Conservation (phyloP, 306 rosid species). For the Citrullus mucosospermus region DNA sequence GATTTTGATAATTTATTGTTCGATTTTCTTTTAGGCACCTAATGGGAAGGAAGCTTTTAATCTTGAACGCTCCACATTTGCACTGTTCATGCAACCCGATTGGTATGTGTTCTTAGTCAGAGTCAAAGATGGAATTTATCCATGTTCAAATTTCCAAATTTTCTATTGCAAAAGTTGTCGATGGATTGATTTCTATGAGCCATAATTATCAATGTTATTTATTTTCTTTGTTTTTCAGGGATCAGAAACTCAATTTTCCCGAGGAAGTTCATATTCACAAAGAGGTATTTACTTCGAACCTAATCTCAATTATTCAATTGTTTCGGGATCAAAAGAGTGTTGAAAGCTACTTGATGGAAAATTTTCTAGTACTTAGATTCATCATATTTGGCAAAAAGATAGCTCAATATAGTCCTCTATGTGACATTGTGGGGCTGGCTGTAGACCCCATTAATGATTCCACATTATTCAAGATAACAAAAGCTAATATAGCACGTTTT, state of each 20-base stretch:
- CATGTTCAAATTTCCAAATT: neutral
- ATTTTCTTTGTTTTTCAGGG: constrained; percentile 45
- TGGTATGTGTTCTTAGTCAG: constrained; percentile 37
- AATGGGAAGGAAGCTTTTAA: constrained; percentile 57
- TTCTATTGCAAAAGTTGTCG: neutral
- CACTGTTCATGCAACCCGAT: constrained; percentile 92
- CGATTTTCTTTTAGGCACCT: constrained; percentile 43
- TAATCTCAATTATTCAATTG: neutral
- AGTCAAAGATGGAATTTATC: neutral
- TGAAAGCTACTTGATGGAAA: neutral
- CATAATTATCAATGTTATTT: neutral
- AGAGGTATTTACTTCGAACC: constrained; percentile 41
- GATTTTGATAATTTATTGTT: neutral
- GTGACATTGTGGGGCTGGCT: neutral
- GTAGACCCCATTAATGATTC: neutral
- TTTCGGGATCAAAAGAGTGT: neutral
- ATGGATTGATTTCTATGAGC: neutral
- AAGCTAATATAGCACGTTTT: neutral
- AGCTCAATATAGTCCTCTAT: neutral
- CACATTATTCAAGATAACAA: neutral
- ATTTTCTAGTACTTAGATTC: neutral
- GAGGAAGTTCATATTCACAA: constrained; percentile 57
- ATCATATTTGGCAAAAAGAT: neutral
- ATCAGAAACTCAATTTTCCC: constrained; percentile 66
- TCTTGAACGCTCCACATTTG: constrained; percentile 78